Evolutionary conservation across 2,329 filamentous ascomycete genomes (phyloP), one percentile per base, ranked within the genome.

Genomic region (Fusarium concolor): DNA sequence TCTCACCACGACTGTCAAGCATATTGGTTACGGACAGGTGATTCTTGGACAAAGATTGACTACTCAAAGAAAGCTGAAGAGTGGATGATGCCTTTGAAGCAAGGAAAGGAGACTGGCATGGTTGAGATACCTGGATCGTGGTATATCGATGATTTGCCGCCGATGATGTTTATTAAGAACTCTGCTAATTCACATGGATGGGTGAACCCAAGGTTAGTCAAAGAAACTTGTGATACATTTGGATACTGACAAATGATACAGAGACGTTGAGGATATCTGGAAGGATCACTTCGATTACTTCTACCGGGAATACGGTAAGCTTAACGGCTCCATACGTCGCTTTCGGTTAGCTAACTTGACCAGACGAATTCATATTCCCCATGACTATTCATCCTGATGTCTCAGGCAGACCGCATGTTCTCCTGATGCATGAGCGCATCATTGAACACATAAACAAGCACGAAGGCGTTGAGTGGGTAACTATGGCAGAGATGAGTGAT

Each of bases 341-440:
- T 1, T 6, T 28, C 10, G 2, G 6, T n/a, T 5, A 1, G 3
- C 41, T 35, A 20, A 53, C 4, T 10, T 3, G 9, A 6, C 10
- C 17, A 53, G 50, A 53, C 12, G 50, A 53, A 9, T 53, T 53
- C 12, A 53, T 53, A 20, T 53, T 91, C 73, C 90, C 91, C 0
- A 90, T 93, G 79, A 93, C 90, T 1, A 90, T 93, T 39, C 91
- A 93, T 76, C 91, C 91, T 0, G 91, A 93, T 74, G 89, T 91
- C 0, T 89, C 86, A 10, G 91, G 91, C 1, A 82, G 90, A 33
- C 91, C 91, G 1, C 91, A 93, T 76, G 91, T 89, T 2, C 72
- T 93, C 18, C 79, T 92, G 20, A 92, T 92, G 90, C 89, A 92
- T 71, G 89, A 93, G 77, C 67, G 76, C 18, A 61, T 80, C 38